phyloP scores from a whole-genome alignment of 345 rosid species.

The Tarenaya hassleriana region DNA sequence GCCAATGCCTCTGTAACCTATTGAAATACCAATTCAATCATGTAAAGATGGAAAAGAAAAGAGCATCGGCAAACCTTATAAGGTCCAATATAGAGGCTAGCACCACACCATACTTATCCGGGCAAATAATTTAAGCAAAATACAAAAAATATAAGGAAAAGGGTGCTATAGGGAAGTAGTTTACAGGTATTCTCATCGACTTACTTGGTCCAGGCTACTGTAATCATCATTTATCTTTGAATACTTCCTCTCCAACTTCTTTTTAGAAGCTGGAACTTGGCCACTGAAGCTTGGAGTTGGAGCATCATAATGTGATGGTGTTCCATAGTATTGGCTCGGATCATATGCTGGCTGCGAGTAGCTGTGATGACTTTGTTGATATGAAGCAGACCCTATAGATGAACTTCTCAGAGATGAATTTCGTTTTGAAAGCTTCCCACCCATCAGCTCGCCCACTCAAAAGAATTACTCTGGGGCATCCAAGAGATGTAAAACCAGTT shows the following conservation, averaged over 20 bases:
- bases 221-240: conserved; percentile 62
- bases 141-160: no score
- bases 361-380: conserved; percentile 32
- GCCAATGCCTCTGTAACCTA: conserved; percentile 65
- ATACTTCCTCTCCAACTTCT: conserved; percentile 54
- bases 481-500: background rate
- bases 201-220: conserved; percentile 58
- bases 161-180: no score
- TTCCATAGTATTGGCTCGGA: conserved; percentile 37
- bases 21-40: background rate
- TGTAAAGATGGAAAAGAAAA: background rate
- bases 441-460: conserved; percentile 37
- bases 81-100: background rate
- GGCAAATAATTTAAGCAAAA: no score
- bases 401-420: conserved; percentile 23
- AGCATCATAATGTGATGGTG: conserved; percentile 31
- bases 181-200: background rate
- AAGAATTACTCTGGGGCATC: conserved; percentile 20
- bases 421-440: conserved; percentile 47
- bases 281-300: conserved; percentile 36
- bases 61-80: no score
- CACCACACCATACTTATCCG: background rate
- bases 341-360: conserved; percentile 38
- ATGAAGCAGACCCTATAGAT: conserved; percentile 33
- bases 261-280: conserved; percentile 29